These are phyloP conservation scores for Clohesyomyces aquaticus DNA, from an alignment of 495 filamentous ascomycete genomes.

Conservation along the genomic window DNA sequence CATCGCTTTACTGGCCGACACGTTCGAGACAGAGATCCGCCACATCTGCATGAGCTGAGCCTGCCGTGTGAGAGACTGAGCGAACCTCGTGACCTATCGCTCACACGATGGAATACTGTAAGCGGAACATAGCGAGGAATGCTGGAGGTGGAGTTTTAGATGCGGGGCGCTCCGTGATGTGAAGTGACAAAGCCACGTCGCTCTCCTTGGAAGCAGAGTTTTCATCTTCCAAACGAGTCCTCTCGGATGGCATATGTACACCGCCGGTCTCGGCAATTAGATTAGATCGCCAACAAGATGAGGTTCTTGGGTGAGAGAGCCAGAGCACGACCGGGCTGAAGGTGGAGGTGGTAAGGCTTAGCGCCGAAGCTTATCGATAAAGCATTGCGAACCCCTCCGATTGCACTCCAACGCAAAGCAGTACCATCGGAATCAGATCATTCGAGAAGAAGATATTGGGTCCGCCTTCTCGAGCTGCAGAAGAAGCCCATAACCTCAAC, in stretches of 20 bases:
- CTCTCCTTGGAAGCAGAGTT: not conserved
- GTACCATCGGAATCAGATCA: no score
- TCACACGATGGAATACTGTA: not conserved
- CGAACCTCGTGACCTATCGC: not conserved
- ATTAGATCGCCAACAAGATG: no score
- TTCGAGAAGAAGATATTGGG: no score
- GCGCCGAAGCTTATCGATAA: not conserved
- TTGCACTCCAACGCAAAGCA: no score
- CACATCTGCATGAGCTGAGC: not conserved
- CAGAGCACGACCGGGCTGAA: not conserved
- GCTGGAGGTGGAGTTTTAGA: not conserved
- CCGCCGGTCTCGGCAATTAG: no score
- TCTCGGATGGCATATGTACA: no score
- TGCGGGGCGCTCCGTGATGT: not conserved
- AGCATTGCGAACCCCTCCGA: not conserved
- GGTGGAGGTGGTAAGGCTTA: not conserved
- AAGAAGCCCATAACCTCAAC: not conserved
- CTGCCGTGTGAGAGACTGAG: not conserved
- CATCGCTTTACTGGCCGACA: not conserved
- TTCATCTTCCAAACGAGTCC: not conserved
- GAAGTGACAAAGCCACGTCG: not conserved
- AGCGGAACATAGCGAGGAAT: not conserved
- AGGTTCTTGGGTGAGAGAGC: constrained; percentile 1
- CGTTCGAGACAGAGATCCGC: not conserved
- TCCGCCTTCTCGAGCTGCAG: no score